Base-by-base conservation (phyloP, 306 rosid genomes). In the Prunus padus region DNA sequence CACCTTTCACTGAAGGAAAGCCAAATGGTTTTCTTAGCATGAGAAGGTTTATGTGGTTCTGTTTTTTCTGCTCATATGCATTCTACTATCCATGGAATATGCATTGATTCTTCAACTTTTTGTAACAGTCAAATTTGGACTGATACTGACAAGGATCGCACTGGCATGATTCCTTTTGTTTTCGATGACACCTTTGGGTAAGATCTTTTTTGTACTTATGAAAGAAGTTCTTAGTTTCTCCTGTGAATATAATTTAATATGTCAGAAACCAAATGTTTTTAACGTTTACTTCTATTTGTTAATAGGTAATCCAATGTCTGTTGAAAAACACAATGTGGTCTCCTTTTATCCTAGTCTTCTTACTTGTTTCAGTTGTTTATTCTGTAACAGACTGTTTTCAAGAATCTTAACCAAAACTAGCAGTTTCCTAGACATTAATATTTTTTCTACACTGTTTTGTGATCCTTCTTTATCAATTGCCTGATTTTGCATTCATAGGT, bases 111-210 rank as follows among this genome's bases (percentile, higher is more conserved):
- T 76, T 71, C 45, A 71, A 26, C 76, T 28, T 49, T 72, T 81
- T 71, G 69, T 81, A 25, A 81, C 88, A 95, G 98, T 78, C 97
- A 95, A 16, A 88, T 92, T 74, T 95, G 98, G 97, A 95, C 93
- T 12, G 98, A 95, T 79, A 92, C 96, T 52, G 98, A 92, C 70
- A 92, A 86, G 45, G 65, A 95, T 65, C 97, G 97, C 56, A 71
- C 92, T 71, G 98, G 98, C 77, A 94, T 92, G 98, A 93, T 94
- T 74, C 98, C 96, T 65, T 94, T 94, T 86, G 98, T 94, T 81
- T 94, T 94, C 76, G 91, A 86, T 71, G 90, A 92, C 83, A 90
- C 96, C 33, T 94, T 94, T 72, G 90, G 98, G 98, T 94, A 76
- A 84, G 86, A 51, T 54, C 28, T 26, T 60, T 54, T 5, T 63